Evolutionary conservation across 2,329 filamentous ascomycete genomes (phyloP).

Genomic region (Epichloe scottii): DNA sequence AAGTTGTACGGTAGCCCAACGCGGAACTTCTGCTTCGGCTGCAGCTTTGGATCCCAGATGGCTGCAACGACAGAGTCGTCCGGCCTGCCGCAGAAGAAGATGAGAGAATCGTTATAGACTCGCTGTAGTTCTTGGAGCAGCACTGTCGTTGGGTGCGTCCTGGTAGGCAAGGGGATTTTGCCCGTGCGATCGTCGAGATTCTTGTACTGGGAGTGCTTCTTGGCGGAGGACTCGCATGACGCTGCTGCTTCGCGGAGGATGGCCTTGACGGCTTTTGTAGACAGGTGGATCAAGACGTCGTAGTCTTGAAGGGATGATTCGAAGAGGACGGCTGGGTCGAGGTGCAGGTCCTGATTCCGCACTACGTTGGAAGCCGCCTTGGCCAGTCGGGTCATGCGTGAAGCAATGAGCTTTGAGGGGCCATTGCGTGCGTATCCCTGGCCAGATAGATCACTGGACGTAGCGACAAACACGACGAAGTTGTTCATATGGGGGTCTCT

Average conservation of each 20-base stretch:
- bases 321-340: conserved; percentile 51
- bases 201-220: conserved; percentile 53
- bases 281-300: conserved; percentile 71
- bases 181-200: conserved; percentile 57
- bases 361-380: conserved; percentile 59
- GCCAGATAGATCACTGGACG: conserved; percentile 65
- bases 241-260: conserved; percentile 26
- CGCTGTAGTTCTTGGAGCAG: conserved; percentile 56
- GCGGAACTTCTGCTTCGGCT: conserved; percentile 47
- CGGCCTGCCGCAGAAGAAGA: conserved; percentile 66
- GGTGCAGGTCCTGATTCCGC: conserved; percentile 34
- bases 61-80: conserved; percentile 42
- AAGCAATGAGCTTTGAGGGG: conserved; percentile 72
- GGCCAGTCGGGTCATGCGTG: conserved; percentile 70
- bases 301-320: conserved; percentile 62
- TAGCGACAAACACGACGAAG: conserved; percentile 68
- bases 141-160: conserved; percentile 46
- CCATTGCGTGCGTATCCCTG: conserved; percentile 61
- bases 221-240: conserved; percentile 19
- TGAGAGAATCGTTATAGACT: conserved; percentile 54
- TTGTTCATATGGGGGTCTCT: conserved; percentile 83
- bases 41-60: conserved; percentile 45
- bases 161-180: conserved; percentile 31
- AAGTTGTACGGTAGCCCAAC: conserved; percentile 57
- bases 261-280: conserved; percentile 36